phyloP scores from a whole-genome alignment of 306 rosid species.

The Dryas drummondii region DNA sequence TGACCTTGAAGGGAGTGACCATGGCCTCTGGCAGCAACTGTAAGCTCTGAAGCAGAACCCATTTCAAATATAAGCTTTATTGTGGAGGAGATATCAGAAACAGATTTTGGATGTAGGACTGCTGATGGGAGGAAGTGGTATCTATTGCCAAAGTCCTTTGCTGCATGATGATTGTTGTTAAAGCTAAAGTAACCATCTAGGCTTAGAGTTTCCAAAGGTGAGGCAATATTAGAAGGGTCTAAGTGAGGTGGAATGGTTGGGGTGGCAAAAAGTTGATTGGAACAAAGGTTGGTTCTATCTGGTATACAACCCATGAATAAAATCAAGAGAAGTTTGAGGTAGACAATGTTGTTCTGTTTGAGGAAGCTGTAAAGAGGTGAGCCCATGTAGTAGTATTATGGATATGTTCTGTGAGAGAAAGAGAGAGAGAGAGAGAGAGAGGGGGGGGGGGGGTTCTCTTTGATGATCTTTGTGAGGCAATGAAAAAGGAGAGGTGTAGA shows the following conservation, averaged over 20 bases:
- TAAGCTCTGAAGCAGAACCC: conserved; percentile 59
- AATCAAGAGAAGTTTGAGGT: conserved; percentile 40
- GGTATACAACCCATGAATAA: conserved; percentile 48
- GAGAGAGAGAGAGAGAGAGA: conserved; percentile 23
- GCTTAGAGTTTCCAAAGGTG: conserved; percentile 49
- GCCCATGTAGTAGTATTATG: conserved; percentile 39
- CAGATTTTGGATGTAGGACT: conserved; percentile 69
- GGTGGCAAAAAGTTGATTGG: conserved; percentile 37
- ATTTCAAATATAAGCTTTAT: conserved; percentile 49
- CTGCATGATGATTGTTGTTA: conserved; percentile 51
- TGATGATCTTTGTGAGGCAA: conserved; percentile 31
- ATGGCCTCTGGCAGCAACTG: conserved; percentile 92
- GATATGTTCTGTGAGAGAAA: conserved; percentile 5
- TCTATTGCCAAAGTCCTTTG: conserved; percentile 81
- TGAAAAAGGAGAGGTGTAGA: conserved; percentile 42
- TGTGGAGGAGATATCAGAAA: conserved; percentile 61
- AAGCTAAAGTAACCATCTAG: conserved; percentile 73
- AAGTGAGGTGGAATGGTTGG: conserved; percentile 34
- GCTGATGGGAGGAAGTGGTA: conserved; percentile 71
- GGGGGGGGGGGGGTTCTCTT: conserved; percentile 8
- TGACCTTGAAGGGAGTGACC: conserved; percentile 90
- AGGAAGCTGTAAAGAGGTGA: conserved; percentile 40
- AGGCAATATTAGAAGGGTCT: conserved; percentile 21
- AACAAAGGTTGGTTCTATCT: conserved; percentile 49
- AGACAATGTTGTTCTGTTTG: conserved; percentile 37